Evolutionary conservation across 345 rosid genomes (phyloP).

Genomic region (Microthlaspi erraticum): DNA sequence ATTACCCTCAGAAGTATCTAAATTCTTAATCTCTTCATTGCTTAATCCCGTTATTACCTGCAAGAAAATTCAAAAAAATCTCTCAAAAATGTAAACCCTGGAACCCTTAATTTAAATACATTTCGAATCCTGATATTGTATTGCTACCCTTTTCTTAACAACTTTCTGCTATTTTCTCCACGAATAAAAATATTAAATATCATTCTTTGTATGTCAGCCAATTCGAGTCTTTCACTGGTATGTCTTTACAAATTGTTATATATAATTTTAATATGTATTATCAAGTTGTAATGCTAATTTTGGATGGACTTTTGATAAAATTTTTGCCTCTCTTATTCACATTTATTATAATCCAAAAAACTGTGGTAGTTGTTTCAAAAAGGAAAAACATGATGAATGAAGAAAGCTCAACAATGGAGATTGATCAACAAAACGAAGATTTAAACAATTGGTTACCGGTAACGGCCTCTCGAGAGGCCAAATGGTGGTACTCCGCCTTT

Average conservation of each 20-base stretch:
- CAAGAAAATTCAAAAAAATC: conserved; percentile 6
- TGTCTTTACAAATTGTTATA: background rate
- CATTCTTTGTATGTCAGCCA: background rate
- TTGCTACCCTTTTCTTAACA: no score
- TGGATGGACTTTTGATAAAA: background rate
- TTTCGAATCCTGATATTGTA: no score
- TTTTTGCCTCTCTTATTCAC: background rate
- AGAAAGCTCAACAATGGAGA: background rate
- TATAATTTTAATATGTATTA: no score
- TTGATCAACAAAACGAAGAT: background rate
- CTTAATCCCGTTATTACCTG: conserved; percentile 74
- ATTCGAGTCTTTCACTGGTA: background rate
- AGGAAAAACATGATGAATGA: background rate
- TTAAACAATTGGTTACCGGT: background rate
- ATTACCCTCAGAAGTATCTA: conserved; percentile 73
- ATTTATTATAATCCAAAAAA: no score
- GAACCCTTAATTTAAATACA: background rate
- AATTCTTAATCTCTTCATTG: conserved; percentile 55
- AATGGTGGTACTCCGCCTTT: background rate
- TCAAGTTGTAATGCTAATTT: background rate
- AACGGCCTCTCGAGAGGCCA: background rate
- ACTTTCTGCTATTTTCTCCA: background rate
- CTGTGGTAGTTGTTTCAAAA: background rate
- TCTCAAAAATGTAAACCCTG: conserved; percentile 5
- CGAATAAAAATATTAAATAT: no score